Percentiles rank a stretch among this genome's conserved stretches.
These are phyloP conservation scores for Rhodosporidiobolus sp. DNA, from an alignment of 768 basidiomycete genomes.

Conservation along the genomic window DNA sequence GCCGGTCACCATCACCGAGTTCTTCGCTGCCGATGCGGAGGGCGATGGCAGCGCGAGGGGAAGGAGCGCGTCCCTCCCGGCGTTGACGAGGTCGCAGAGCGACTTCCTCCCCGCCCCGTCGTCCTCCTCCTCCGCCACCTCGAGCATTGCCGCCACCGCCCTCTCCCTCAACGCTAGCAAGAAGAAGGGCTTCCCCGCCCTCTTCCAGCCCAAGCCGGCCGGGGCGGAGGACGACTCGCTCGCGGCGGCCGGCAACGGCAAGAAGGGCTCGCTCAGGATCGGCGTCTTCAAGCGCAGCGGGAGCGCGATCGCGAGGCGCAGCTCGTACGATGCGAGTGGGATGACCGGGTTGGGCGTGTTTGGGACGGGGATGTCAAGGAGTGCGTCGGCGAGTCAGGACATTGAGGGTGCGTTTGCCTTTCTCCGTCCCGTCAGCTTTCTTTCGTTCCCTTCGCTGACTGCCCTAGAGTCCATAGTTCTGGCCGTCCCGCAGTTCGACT, in stretches of 20 bases:
- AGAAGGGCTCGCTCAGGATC: constrained; percentile 21
- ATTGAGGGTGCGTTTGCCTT: constrained; percentile 5
- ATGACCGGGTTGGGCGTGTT: constrained; percentile 16
- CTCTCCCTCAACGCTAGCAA: not conserved
- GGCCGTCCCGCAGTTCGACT: constrained; percentile 52
- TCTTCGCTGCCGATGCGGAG: constrained; percentile 28
- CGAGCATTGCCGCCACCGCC: not conserved
- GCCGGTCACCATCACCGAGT: constrained; percentile 31
- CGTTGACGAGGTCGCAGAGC: not conserved
- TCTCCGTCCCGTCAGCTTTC: not conserved
- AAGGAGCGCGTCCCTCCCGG: not conserved
- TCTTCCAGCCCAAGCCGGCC: constrained; percentile 6
- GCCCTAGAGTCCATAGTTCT: constrained; percentile 11
- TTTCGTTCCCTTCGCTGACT: not conserved
- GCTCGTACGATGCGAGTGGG: constrained; percentile 12
- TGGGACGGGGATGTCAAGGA: constrained; percentile 12
- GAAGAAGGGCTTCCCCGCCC: constrained; percentile 20
- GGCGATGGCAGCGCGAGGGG: not conserved
- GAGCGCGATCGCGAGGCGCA: constrained; percentile 10
- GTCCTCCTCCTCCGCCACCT: too few species aligned
- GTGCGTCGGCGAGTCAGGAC: constrained; percentile 47
- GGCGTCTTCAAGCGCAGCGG: constrained; percentile 20
- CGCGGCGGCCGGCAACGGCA: not conserved
- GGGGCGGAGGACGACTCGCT: constrained; percentile 2
- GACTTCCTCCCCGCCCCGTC: not conserved